Conservation (phyloP, 2,329 filamentous ascomycete genomes). For the Sarocladium kiliense region DNA sequence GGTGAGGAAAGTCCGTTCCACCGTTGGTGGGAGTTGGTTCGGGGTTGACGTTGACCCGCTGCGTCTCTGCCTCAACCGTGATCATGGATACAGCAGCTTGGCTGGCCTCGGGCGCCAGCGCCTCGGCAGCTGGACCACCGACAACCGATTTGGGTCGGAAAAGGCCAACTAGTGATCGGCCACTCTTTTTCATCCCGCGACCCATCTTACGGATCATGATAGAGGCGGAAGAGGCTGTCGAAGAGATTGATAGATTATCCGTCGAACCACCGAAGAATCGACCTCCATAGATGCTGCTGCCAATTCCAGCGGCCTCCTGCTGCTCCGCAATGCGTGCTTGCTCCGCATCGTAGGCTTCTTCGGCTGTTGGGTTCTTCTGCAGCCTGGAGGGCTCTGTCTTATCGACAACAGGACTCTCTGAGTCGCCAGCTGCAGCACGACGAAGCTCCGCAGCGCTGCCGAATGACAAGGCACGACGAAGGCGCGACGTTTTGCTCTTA, state of each 20-base stretch:
- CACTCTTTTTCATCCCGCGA: conserved; percentile 93
- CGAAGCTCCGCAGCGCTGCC: conserved; percentile 89
- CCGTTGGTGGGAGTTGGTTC: conserved; percentile 62
- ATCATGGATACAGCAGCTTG: conserved; percentile 91
- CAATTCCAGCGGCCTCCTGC: conserved; percentile 88
- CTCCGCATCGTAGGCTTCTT: conserved; percentile 74
- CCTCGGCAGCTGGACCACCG: conserved; percentile 69
- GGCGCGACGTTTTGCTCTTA: conserved; percentile 79
- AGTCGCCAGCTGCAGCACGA: conserved; percentile 63
- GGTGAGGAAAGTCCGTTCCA: conserved; percentile 75
- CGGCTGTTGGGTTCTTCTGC: conserved; percentile 57
- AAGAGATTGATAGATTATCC: conserved; percentile 89
- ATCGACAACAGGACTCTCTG: conserved; percentile 24
- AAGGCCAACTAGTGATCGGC: conserved; percentile 83
- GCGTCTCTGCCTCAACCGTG: conserved; percentile 88
- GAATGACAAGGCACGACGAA: conserved; percentile 92
- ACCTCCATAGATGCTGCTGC: conserved; percentile 88
- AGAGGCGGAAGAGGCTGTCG: conserved; percentile 82
- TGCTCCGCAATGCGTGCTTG: conserved; percentile 86
- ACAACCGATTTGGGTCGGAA: conserved; percentile 92
- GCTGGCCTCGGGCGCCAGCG: conserved; percentile 59
- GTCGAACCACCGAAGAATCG: conserved; percentile 86
- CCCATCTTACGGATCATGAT: conserved; percentile 99
- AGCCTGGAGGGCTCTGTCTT: conserved; percentile 44
- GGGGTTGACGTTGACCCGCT: conserved; percentile 71